These are phyloP conservation scores for Sugiyamaella valdiviana DNA, from an alignment of 805 yeast species.

Conservation along the genomic window DNA sequence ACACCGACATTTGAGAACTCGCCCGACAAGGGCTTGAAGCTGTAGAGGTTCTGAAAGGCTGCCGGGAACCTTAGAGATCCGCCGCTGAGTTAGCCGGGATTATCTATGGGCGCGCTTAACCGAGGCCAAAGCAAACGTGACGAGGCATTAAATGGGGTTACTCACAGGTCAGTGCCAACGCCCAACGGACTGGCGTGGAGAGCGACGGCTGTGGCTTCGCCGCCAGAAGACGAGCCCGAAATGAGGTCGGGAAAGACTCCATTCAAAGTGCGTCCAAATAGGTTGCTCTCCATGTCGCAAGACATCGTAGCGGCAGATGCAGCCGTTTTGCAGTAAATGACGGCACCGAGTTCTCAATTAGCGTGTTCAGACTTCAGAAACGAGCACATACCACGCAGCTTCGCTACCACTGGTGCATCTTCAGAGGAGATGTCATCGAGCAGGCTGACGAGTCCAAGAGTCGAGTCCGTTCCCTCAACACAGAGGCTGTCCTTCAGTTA, in stretches of 20 bases:
- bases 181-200: neutral
- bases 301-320: neutral
- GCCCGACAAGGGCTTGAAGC: neutral
- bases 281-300: neutral
- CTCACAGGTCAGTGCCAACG: neutral
- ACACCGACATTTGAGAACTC: neutral
- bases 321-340: neutral
- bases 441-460: conserved; percentile 3
- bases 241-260: neutral
- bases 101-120: too few relatives aligned
- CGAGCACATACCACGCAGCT: neutral
- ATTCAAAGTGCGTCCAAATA: neutral
- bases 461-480: conserved; percentile 4
- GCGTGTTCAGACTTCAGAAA: neutral
- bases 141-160: too few relatives aligned
- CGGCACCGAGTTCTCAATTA: neutral
- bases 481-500: neutral
- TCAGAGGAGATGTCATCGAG: neutral
- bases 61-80: neutral
- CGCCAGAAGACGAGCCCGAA: neutral
- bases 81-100: neutral
- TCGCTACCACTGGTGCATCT: conserved; percentile 1
- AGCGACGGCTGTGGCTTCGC: neutral
- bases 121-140: too few relatives aligned
- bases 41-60: neutral